Percentiles rank a stretch among this genome's conserved stretches.
These are phyloP conservation scores for Aureobasidium pullulans DNA, from an alignment of 2,329 filamentous ascomycete genomes.

Conservation along the genomic window DNA sequence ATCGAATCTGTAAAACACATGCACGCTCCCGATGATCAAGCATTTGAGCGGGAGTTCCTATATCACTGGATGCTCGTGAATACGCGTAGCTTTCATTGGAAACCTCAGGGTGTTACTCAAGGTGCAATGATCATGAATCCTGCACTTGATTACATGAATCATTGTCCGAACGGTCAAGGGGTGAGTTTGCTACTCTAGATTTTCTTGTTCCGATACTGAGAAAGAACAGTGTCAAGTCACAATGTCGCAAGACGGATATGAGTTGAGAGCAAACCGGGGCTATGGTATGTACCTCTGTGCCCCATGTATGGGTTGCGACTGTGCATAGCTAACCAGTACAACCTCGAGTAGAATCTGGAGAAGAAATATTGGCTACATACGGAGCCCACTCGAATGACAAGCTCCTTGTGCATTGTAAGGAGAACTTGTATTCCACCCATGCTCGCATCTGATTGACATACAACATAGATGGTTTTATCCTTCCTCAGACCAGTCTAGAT, in stretches of 20 bases:
- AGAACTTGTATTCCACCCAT: not conserved
- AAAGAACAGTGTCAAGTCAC: constrained; percentile 43
- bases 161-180: constrained; percentile 33
- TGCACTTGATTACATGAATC: constrained; percentile 66
- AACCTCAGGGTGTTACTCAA: constrained; percentile 36
- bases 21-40: constrained; percentile 8
- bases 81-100: constrained; percentile 54
- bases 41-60: constrained; percentile 32
- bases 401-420: constrained; percentile 55
- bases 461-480: constrained; percentile 37
- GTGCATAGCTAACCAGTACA: not conserved
- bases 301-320: not conserved
- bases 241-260: constrained; percentile 47
- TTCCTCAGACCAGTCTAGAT: constrained; percentile 17
- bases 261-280: constrained; percentile 43
- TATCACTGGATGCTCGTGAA: constrained; percentile 57
- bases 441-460: not conserved
- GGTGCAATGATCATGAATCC: constrained; percentile 65
- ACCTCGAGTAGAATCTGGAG: constrained; percentile 35
- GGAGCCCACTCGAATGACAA: constrained; percentile 66
- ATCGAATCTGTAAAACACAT: constrained; percentile 15
- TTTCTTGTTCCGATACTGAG: not conserved
- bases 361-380: constrained; percentile 64
- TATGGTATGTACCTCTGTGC: constrained; percentile 35
- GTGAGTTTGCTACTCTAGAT: constrained; percentile 17